Conservation (phyloP, 2,329 filamentous ascomycete species). For the Epicoccum nigrum region DNA sequence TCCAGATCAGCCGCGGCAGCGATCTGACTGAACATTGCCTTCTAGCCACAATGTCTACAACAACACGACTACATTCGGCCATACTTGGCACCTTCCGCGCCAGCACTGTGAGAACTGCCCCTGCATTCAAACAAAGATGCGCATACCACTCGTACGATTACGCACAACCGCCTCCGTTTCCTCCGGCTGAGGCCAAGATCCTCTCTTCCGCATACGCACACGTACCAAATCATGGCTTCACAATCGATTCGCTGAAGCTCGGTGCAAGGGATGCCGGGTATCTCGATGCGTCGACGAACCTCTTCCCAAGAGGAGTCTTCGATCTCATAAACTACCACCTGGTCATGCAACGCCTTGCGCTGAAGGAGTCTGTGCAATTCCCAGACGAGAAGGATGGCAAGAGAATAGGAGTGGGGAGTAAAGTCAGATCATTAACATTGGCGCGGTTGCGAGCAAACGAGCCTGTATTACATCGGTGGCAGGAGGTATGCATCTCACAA, state of each 20-base stretch:
- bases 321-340: conserved; percentile 82
- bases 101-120: conserved; percentile 25
- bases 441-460: conserved; percentile 77
- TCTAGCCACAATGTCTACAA: conserved; percentile 38
- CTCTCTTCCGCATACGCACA: conserved; percentile 80
- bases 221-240: conserved; percentile 84
- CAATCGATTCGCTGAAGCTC: conserved; percentile 70
- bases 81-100: conserved; percentile 33
- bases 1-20: conserved; percentile 17
- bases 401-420: conserved; percentile 61
- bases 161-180: conserved; percentile 64
- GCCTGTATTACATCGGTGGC: conserved; percentile 77
- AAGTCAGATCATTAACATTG: conserved; percentile 75
- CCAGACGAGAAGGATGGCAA: conserved; percentile 39
- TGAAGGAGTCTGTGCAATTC: conserved; percentile 59
- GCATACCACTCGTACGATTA: conserved; percentile 48
- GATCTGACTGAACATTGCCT: conserved; percentile 13
- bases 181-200: conserved; percentile 72
- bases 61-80: conserved; percentile 32
- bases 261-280: conserved; percentile 87
- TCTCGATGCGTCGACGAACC: conserved; percentile 81
- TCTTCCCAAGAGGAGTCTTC: conserved; percentile 81
- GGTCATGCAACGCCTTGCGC: conserved; percentile 66
- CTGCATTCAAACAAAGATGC: conserved; percentile 26
- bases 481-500: conserved; percentile 67